Base-by-base conservation (phyloP, 202 grass and related monocot species). In the Setaria italica region DNA sequence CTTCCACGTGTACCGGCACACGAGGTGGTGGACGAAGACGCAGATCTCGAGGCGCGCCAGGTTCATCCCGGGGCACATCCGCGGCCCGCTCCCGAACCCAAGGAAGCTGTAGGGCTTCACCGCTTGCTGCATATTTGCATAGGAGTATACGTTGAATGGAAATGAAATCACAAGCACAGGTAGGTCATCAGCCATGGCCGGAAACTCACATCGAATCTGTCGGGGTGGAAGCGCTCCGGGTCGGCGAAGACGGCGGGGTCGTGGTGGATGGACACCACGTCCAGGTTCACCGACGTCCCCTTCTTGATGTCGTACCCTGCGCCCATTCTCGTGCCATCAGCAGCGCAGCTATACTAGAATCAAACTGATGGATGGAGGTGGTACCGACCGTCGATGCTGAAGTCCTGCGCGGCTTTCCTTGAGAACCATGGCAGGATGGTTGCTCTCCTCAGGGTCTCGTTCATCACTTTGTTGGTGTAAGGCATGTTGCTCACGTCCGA, bases 191-290 rank as follows among this genome's bases (percentile, higher is more conserved):
- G 25, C 25, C 25, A 25, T 25, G 25, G 25, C 25, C 25, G 25
- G 25, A 5, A 4, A 45, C 83, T 87, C 33, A 89, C 92, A 2
- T 85, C 89, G 58, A 91, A 91, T 85, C 89, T 89, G 53, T 72
- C 49, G 1, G 92, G 89, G 46, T 94, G 68, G 62, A 94, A 91
- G n/a, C 49, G 73, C 16, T 89, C 67, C 0, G 89, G 89, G 15
- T 94, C 68, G 32, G 87, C 4, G 89, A 91, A 94, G 42, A 94
- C 67, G 55, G 69, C 13, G 42, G 84, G 81, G 70, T 94, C 92
- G 32, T 94, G 92, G 89, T 94, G 89, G 81, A 94, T 91, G 76
- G 92, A 94, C 42, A 94, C 92, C 51, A 94, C 92, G 72, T 89
- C 92, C 73, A 94, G 74, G 72, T 94, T 91, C 87, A 94, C 84